A percentile compares a stretch with the other conserved stretches of the same genome.
Evolutionary conservation across 345 rosid species (phyloP).

Genomic region (Cardiospermum halicacabum): DNA sequence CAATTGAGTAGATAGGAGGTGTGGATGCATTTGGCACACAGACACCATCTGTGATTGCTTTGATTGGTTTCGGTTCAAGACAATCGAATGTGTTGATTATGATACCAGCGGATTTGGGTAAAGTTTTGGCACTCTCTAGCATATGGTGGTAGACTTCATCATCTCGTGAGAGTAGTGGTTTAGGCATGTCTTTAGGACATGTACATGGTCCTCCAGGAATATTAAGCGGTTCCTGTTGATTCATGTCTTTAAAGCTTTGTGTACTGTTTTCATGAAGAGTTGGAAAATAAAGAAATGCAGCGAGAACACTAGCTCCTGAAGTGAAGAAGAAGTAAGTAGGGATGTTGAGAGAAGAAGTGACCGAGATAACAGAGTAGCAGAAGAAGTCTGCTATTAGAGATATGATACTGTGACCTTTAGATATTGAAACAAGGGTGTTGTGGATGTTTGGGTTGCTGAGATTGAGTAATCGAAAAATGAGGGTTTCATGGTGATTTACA

Average conservation of each 20-base stretch:
- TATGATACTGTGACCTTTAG: neutral
- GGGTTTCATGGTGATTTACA: too few relatives aligned
- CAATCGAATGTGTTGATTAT: conserved; percentile 29
- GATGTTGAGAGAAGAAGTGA: conserved; percentile 18
- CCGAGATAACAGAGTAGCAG: conserved; percentile 15
- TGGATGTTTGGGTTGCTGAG: conserved; percentile 21
- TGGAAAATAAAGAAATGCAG: conserved; percentile 20
- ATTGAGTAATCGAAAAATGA: too few relatives aligned
- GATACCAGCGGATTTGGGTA: conserved; percentile 29
- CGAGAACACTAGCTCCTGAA: conserved; percentile 12
- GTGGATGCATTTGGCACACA: conserved; percentile 17
- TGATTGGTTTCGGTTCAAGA: conserved; percentile 23
- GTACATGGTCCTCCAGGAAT: too few relatives aligned
- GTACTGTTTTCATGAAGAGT: conserved; percentile 3
- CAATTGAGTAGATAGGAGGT: conserved; percentile 34
- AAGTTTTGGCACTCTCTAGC: too few relatives aligned
- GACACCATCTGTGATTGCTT: conserved; percentile 24
- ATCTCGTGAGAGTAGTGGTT: neutral
- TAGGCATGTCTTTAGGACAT: too few relatives aligned
- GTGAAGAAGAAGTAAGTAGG: conserved; percentile 32
- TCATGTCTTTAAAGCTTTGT: conserved; percentile 23
- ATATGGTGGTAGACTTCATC: too few relatives aligned
- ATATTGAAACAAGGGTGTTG: neutral
- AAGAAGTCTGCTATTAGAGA: conserved; percentile 26
- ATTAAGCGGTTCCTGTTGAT: too few relatives aligned